Percentiles rank a stretch among this genome's conserved stretches.
Evolutionary conservation across 371 early-diverging fungal genomes (phyloP).

Genomic region (Mortierella polycephala): DNA sequence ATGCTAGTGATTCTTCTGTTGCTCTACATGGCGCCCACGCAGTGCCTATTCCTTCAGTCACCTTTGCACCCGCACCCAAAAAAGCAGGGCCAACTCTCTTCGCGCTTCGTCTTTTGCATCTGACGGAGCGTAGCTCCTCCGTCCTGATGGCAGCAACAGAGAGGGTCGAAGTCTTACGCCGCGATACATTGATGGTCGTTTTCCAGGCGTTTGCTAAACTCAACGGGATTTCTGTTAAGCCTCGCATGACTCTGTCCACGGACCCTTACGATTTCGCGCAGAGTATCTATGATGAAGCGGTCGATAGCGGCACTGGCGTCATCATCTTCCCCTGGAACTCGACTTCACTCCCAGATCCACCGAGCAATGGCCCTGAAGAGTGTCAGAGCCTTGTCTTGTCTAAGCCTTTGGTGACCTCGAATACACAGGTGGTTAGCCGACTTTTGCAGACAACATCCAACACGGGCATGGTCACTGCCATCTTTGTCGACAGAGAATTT

Average conservation of each 20-base stretch:
- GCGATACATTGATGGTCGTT: constrained; percentile 82
- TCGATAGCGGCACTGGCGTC: constrained; percentile 53
- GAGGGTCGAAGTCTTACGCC: constrained; percentile 62
- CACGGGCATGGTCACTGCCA: constrained; percentile 33
- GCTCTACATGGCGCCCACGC: constrained; percentile 7
- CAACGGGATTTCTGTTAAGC: constrained; percentile 63
- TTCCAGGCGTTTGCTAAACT: constrained; percentile 85
- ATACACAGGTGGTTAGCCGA: constrained; percentile 37
- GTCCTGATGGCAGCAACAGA: constrained; percentile 79
- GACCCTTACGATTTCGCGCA: constrained; percentile 67
- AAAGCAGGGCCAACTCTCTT: constrained; percentile 16
- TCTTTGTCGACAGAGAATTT: constrained; percentile 52
- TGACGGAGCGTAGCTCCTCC: constrained; percentile 81
- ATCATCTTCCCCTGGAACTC: constrained; percentile 65
- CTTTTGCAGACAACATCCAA: constrained; percentile 29
- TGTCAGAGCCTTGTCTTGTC: constrained; percentile 19
- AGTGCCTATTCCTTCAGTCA: background rate
- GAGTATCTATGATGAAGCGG: constrained; percentile 61
- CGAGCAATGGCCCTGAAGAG: constrained; percentile 6
- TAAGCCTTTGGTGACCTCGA: constrained; percentile 39
- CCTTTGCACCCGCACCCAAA: constrained; percentile 18
- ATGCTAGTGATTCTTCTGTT: constrained; percentile 1
- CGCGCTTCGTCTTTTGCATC: constrained; percentile 78
- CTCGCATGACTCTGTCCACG: constrained; percentile 57
- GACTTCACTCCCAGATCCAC: constrained; percentile 43